A percentile compares a stretch with the other conserved stretches of the same genome.
Evolutionary conservation across 208 protist genomes (phyloP).

Genomic region (Phytomonas francai): DNA sequence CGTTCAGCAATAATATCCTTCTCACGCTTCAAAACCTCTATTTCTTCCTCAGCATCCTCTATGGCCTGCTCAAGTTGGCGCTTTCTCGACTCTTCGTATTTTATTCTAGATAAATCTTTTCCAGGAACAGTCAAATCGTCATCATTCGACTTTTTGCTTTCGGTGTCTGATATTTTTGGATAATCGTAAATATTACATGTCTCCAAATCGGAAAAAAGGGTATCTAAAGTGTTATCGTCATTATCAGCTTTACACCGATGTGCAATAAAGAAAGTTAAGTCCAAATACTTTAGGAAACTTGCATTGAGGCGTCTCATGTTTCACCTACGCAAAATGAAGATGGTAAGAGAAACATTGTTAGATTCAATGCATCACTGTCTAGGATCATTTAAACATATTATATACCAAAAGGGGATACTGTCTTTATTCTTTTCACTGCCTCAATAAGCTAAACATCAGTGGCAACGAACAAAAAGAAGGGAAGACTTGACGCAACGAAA

Average conservation of each 20-base stretch:
- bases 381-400: not conserved
- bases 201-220: not conserved
- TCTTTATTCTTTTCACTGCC: not conserved
- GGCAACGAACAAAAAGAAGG: slow-evolving; percentile 3
- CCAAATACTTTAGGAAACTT: slow-evolving; percentile 2
- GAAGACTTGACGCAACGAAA: not conserved
- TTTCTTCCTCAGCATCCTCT: slow-evolving; percentile 5
- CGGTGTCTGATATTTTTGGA: not conserved
- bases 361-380: not conserved
- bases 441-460: not conserved
- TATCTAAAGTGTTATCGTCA: not conserved
- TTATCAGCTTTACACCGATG: not conserved
- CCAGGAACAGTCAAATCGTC: not conserved
- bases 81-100: not conserved
- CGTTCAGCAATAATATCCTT: slow-evolving; percentile 1
- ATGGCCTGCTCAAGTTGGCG: not conserved
- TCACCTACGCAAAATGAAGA: not conserved
- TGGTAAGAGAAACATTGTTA: not conserved
- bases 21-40: slow-evolving; percentile 5
- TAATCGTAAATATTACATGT: not conserved
- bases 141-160: not conserved
- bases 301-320: not conserved
- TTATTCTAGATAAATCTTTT: not conserved
- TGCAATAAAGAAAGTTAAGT: not conserved
- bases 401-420: not conserved